These are phyloP conservation scores for Cytospora piceicola DNA, from an alignment of 2,329 filamentous ascomycete species.

Conservation along the genomic window DNA sequence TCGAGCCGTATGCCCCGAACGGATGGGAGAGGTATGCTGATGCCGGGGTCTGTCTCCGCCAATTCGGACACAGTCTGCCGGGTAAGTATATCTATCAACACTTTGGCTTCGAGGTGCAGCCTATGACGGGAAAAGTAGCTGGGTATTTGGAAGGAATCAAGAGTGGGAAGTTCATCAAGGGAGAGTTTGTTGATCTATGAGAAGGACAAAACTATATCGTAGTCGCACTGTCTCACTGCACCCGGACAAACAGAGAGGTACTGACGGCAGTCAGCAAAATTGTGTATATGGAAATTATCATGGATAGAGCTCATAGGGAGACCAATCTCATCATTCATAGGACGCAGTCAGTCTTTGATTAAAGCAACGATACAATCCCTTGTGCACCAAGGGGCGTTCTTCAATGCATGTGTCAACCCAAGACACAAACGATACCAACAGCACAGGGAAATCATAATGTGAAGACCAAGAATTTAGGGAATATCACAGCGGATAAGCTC, in stretches of 20 bases:
- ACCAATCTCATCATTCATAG: not conserved
- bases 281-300: not conserved
- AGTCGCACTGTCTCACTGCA: not conserved
- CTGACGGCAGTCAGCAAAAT: not conserved
- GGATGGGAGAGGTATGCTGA: constrained; percentile 62
- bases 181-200: constrained; percentile 23
- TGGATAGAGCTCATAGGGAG: constrained; percentile 8
- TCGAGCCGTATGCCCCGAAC: constrained; percentile 56
- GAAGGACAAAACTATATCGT: not conserved
- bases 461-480: constrained; percentile 2
- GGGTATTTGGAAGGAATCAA: constrained; percentile 13
- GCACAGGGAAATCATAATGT: not conserved
- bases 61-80: constrained; percentile 56
- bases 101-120: constrained; percentile 53
- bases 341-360: not conserved
- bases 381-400: not conserved
- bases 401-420: not conserved
- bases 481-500: constrained; percentile 30
- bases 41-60: constrained; percentile 51
- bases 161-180: constrained; percentile 14
- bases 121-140: not conserved
- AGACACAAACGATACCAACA: not conserved
- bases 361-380: not conserved
- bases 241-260: not conserved
- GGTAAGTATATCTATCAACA: constrained; percentile 55